Evolutionary conservation across 495 filamentous ascomycete species (phyloP).

Genomic region (Daldinia grandis): DNA sequence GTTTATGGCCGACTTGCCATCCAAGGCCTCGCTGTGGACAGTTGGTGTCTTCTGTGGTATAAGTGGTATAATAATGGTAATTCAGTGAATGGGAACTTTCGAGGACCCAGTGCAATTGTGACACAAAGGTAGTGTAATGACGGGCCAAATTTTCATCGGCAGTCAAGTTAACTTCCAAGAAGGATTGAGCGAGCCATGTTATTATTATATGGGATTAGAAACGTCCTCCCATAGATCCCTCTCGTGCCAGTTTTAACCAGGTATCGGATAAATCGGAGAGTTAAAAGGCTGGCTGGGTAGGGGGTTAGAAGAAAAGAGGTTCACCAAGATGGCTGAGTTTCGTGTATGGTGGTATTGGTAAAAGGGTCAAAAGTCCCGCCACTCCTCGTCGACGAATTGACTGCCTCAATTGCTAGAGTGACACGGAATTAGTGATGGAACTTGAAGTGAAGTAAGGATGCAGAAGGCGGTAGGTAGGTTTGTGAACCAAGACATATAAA

Average conservation of each 20-base stretch:
- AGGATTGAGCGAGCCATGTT: conserved; percentile 20
- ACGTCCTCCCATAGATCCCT: neutral
- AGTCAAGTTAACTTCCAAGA: conserved; percentile 16
- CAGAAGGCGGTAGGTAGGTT: conserved; percentile 3
- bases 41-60: neutral
- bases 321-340: conserved; percentile 13
- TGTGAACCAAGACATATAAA: conserved; percentile 2
- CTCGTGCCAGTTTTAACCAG: neutral
- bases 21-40: neutral
- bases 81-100: conserved; percentile 3
- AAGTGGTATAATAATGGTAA: neutral
- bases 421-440: conserved; percentile 7
- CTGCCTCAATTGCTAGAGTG: neutral
- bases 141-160: neutral
- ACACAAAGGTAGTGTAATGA: conserved; percentile 10
- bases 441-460: conserved; percentile 21
- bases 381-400: neutral
- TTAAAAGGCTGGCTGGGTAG: neutral
- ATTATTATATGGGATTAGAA: conserved; percentile 13
- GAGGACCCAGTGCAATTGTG: neutral
- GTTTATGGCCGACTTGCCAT: neutral
- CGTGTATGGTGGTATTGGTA: conserved; percentile 9
- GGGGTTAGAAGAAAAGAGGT: conserved; percentile 1
- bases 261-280: conserved; percentile 2
- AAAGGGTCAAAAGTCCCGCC: conserved; percentile 2